phyloP scores from a whole-genome alignment of 2,329 filamentous ascomycete species.

The Aureobasidium sp. region DNA sequence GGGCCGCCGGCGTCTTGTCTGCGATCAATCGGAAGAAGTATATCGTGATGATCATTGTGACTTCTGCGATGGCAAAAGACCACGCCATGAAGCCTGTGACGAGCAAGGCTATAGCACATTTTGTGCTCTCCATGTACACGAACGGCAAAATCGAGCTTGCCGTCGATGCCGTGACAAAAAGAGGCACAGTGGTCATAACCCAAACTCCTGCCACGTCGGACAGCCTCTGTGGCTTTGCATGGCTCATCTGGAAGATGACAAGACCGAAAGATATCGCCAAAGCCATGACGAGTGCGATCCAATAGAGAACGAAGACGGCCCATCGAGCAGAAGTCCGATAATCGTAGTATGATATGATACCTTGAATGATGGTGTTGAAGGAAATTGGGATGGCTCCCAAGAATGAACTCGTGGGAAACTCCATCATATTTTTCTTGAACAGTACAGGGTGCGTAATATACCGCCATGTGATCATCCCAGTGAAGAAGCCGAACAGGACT shows the following conservation, averaged over 20 bases:
- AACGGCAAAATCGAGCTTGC: slow-evolving; percentile 1
- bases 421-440: slow-evolving; percentile 17
- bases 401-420: slow-evolving; percentile 21
- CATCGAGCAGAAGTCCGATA: slow-evolving; percentile 17
- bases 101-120: slow-evolving; percentile 8
- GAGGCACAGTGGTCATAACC: slow-evolving; percentile 13
- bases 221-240: slow-evolving; percentile 16
- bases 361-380: slow-evolving; percentile 21
- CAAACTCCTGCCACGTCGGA: slow-evolving; percentile 19
- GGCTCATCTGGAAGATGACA: slow-evolving; percentile 17
- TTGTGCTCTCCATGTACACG: slow-evolving; percentile 6
- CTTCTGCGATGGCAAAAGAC: background rate
- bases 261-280: slow-evolving; percentile 17
- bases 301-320: slow-evolving; percentile 20
- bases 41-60: slow-evolving; percentile 12
- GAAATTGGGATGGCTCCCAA: slow-evolving; percentile 20
- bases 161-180: background rate
- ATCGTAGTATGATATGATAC: slow-evolving; percentile 21
- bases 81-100: slow-evolving; percentile 11
- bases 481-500: slow-evolving; percentile 20
- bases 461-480: slow-evolving; percentile 14
- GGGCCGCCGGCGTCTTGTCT: slow-evolving; percentile 12
- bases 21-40: slow-evolving; percentile 17
- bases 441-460: slow-evolving; percentile 18
- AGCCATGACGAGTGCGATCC: slow-evolving; percentile 18